phyloP scores from a whole-genome alignment of 495 filamentous ascomycete genomes.

The Chaetomium cochliodes region DNA sequence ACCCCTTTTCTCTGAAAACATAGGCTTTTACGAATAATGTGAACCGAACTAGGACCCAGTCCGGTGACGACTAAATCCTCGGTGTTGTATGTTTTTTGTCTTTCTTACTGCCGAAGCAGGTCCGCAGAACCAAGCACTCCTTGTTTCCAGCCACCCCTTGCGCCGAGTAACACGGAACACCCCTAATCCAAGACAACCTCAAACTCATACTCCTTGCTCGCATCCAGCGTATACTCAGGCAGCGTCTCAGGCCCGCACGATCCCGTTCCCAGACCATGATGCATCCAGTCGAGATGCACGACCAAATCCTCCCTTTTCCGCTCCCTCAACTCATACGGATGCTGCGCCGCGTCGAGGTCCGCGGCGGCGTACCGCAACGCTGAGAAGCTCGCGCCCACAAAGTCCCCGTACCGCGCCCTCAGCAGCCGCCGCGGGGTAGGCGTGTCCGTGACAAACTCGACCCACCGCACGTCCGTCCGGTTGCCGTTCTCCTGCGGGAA shows the following conservation, averaged over 20 bases:
- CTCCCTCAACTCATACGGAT: conserved; percentile 58
- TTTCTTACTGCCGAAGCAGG: too few relatives aligned
- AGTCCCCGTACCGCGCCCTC: conserved; percentile 42
- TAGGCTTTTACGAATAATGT: too few relatives aligned
- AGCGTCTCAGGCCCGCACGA: conserved; percentile 54
- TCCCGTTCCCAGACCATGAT: conserved; percentile 56
- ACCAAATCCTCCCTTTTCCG: conserved; percentile 49
- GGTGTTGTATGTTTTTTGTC: too few relatives aligned
- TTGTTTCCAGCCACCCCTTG: too few relatives aligned
- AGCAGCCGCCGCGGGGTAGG: conserved; percentile 32
- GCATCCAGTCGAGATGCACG: conserved; percentile 60
- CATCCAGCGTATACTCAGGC: conserved; percentile 49
- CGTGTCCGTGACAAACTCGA: conserved; percentile 41
- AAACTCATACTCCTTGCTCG: conserved; percentile 47
- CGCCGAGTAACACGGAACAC: background rate
- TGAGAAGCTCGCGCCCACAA: conserved; percentile 51
- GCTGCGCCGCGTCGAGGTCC: conserved; percentile 56
- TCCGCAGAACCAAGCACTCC: too few relatives aligned
- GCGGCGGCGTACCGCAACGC: conserved; percentile 51
- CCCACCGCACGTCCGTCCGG: conserved; percentile 60
- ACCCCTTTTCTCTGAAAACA: too few relatives aligned
- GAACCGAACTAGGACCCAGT: too few relatives aligned
- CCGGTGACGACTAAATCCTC: too few relatives aligned
- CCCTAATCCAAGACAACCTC: conserved; percentile 45
- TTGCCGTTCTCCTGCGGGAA: conserved; percentile 67